These are phyloP conservation scores for Colletotrichum sp. DNA, from an alignment of 2,329 filamentous ascomycete genomes.

Conservation along the genomic window DNA sequence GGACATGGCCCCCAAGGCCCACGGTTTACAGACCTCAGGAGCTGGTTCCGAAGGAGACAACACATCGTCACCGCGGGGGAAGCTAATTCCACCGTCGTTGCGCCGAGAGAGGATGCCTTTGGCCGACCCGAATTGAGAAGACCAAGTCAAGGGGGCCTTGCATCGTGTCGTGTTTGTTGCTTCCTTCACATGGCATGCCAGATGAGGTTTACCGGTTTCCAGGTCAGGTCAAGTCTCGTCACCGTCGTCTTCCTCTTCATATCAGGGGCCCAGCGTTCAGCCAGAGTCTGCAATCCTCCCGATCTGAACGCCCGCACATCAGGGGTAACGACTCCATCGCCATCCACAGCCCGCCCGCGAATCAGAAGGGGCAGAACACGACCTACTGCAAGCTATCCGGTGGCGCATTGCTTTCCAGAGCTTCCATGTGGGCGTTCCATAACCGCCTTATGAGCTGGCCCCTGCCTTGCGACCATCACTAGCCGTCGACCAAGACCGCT, in stretches of 20 bases:
- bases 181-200: not conserved
- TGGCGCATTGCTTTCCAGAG: conserved; percentile 1
- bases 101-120: not conserved
- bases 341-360: not conserved
- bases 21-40: not conserved
- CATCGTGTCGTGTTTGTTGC: not conserved
- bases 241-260: not conserved
- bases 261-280: not conserved
- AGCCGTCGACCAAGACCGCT: not conserved
- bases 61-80: not conserved
- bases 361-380: not conserved
- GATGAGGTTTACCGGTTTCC: not conserved
- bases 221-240: not conserved
- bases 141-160: not conserved
- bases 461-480: not conserved
- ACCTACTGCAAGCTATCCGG: not conserved
- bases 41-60: not conserved
- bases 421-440: conserved; percentile 2
- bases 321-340: not conserved
- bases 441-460: not conserved
- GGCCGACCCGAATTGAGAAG: not conserved
- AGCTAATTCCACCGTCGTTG: not conserved
- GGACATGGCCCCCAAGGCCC: not conserved
- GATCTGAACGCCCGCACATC: not conserved
- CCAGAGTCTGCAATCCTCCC: not conserved